Base-by-base conservation (phyloP, 129 eudicot species). In the Centella asiatica region DNA sequence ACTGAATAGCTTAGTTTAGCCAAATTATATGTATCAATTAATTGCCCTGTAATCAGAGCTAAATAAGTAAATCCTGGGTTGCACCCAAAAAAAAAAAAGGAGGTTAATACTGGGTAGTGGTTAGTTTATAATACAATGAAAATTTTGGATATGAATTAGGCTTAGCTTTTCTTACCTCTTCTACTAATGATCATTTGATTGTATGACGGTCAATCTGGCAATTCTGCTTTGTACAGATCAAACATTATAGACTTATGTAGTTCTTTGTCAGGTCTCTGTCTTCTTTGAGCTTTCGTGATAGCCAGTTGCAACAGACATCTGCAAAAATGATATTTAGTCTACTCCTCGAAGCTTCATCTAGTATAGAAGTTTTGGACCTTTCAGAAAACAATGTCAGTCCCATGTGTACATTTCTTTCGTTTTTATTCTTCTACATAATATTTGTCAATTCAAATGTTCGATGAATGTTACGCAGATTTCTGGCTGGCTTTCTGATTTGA, bases 341-440 rank as follows among this genome's bases (percentile, higher is more conserved):
- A 46, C 83, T 90, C 55, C 77, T 84, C 59, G 85, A 83, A 55
- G 68, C 87, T 19, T 74, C 87, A 68, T 83, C 87, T 26, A 44
- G 70, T 69, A 72, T 90, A 52, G 73, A 75, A 57, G 49, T 57
- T 46, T 77, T 87, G 57, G 94, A 90, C 79, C 77, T 87, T 39
- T 90, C 98, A 34, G 94, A 90, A 67, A 90, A 87, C 79, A 75
- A 66, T 65, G 97, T 90, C 69, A 68, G 95, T 74, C 29, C 24
- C 46, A 13, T 51, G 27, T 68, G 37, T 42, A 32, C 20, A 20
- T 32, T 48, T 19, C 47, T 55, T 51, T 50, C 25, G 6, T 44
- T 32, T 44, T 52, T 40, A 14, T 18, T 7, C 23, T 69, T 55
- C 4, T 4, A 17, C 11, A 56, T 7, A 37, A 9, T 37, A 13